These are phyloP conservation scores for Musa troglodytarum DNA, from an alignment of 176 grass and related monocot genomes.

Conservation along the genomic window DNA sequence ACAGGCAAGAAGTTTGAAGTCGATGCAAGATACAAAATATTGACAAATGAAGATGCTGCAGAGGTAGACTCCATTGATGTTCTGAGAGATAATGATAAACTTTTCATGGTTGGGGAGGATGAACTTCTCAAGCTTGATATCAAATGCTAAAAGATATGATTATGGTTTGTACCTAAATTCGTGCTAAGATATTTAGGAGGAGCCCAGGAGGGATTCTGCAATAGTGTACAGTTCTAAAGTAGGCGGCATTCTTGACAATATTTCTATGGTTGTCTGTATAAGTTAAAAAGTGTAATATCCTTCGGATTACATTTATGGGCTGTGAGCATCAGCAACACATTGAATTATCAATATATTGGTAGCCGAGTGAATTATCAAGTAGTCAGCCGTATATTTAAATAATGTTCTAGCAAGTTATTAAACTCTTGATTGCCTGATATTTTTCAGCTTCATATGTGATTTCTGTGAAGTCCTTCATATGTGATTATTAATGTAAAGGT, in stretches of 20 bases:
- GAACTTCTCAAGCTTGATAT: conserved; percentile 19
- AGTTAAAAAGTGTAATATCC: too few relatives aligned
- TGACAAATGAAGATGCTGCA: conserved; percentile 55
- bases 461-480: too few relatives aligned
- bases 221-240: not conserved
- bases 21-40: conserved; percentile 16
- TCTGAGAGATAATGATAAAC: conserved; percentile 75
- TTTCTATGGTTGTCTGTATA: too few relatives aligned
- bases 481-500: too few relatives aligned
- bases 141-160: not conserved
- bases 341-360: too few relatives aligned
- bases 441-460: too few relatives aligned
- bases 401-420: too few relatives aligned
- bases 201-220: not conserved
- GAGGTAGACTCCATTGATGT: conserved; percentile 77
- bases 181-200: not conserved
- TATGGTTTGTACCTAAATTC: not conserved
- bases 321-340: too few relatives aligned
- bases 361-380: too few relatives aligned
- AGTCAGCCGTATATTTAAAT: too few relatives aligned
- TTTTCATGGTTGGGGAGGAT: conserved; percentile 46
- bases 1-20: conserved; percentile 63
- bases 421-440: too few relatives aligned
- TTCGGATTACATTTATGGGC: too few relatives aligned
- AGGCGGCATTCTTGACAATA: not conserved